phyloP scores from a whole-genome alignment of 768 basidiomycete genomes.

The Rhizopogon salebrosus region DNA sequence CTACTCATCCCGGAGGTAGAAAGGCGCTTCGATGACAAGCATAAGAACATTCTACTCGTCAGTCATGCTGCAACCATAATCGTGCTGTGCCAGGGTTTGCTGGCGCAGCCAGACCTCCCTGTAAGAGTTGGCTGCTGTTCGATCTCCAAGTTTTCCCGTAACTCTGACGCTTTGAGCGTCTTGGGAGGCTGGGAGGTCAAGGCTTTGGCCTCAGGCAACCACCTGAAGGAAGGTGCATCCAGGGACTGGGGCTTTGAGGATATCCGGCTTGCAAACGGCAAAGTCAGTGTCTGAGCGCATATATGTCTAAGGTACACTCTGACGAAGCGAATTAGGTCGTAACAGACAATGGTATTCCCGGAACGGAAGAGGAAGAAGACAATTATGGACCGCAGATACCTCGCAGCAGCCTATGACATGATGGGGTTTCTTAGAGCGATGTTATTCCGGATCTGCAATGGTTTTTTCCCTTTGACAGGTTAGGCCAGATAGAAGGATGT shows the following conservation, averaged over 20 bases:
- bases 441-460: not conserved
- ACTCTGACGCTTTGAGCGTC: slow-evolving; percentile 17
- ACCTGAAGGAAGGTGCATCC: slow-evolving; percentile 52
- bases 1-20: slow-evolving; percentile 50
- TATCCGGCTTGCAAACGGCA: slow-evolving; percentile 52
- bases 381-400: slow-evolving; percentile 48
- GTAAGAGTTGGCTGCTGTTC: slow-evolving; percentile 75
- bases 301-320: not conserved
- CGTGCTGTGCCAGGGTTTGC: slow-evolving; percentile 54
- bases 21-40: slow-evolving; percentile 35
- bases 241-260: slow-evolving; percentile 85
- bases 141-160: slow-evolving; percentile 49
- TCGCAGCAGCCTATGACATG: slow-evolving; percentile 14
- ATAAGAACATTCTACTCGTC: slow-evolving; percentile 54
- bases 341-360: slow-evolving; percentile 65
- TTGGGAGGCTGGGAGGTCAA: slow-evolving; percentile 44
- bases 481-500: not conserved
- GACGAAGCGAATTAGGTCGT: slow-evolving; percentile 45
- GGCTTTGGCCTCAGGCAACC: slow-evolving; percentile 49
- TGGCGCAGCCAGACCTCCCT: slow-evolving; percentile 45
- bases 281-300: slow-evolving; percentile 36
- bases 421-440: not conserved
- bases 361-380: slow-evolving; percentile 58
- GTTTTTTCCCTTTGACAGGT: not conserved
- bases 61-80: slow-evolving; percentile 76